phyloP scores from a whole-genome alignment of 306 rosid genomes.

The Gynostemma pentaphyllum region DNA sequence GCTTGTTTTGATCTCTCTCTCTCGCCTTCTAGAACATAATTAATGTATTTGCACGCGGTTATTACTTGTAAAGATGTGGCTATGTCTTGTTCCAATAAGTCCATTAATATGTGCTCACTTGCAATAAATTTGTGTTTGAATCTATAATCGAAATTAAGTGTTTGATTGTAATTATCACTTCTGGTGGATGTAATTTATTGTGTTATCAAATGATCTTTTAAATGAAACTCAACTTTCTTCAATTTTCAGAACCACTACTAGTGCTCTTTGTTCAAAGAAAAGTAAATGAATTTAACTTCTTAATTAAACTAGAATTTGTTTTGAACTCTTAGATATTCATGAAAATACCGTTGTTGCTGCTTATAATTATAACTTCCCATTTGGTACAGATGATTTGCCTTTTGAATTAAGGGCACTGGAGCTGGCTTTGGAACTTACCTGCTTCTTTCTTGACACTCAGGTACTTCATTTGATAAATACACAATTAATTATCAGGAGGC shows the following conservation, averaged over 20 bases:
- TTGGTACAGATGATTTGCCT: slow-evolving; percentile 81
- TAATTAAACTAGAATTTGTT: background rate
- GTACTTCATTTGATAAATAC: slow-evolving; percentile 21
- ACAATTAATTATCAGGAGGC: background rate
- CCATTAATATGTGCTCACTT: too few relatives aligned
- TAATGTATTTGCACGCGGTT: too few relatives aligned
- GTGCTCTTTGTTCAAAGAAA: background rate
- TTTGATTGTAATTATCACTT: background rate
- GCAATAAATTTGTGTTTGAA: too few relatives aligned
- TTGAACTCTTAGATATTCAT: background rate
- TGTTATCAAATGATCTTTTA: background rate
- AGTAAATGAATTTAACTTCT: background rate
- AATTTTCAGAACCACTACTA: background rate
- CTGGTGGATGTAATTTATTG: background rate
- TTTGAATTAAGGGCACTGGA: slow-evolving; percentile 89
- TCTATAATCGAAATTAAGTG: too few relatives aligned
- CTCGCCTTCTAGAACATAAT: too few relatives aligned
- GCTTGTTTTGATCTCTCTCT: background rate
- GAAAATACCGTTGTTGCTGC: background rate
- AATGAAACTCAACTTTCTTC: background rate
- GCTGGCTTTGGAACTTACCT: slow-evolving; percentile 81
- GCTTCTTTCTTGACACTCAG: slow-evolving; percentile 88
- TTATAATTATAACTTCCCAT: background rate
- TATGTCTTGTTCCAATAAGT: too few relatives aligned
- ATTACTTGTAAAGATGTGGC: too few relatives aligned